phyloP scores from a whole-genome alignment of 495 filamentous ascomycete species.

The Lepidopterella palustris region DNA sequence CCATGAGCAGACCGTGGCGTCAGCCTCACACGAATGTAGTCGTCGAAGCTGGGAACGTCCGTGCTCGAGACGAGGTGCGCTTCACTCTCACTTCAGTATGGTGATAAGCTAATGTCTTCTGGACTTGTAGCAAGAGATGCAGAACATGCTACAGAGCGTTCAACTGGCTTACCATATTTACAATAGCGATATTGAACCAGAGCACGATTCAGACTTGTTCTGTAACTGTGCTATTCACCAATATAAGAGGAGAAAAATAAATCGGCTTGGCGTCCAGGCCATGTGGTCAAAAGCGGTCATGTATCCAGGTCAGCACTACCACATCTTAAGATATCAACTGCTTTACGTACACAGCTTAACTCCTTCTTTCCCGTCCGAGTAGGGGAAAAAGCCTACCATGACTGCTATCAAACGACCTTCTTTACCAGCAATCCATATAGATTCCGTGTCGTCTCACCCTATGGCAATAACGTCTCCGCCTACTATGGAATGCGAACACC shows the following conservation, averaged over 20 bases:
- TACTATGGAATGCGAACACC: neutral
- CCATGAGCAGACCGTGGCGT: neutral
- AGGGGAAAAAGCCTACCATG: neutral
- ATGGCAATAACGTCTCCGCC: neutral
- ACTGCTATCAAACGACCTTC: neutral
- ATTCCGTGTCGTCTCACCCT: neutral
- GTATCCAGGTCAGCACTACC: slow-evolving; percentile 37
- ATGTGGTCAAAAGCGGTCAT: slow-evolving; percentile 45
- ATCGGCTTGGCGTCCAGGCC: slow-evolving; percentile 37
- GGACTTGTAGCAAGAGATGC: slow-evolving; percentile 41
- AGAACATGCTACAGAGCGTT: slow-evolving; percentile 36
- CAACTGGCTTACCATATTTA: slow-evolving; percentile 38
- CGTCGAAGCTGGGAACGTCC: slow-evolving; percentile 36
- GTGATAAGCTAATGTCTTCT: neutral
- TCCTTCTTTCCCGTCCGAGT: neutral
- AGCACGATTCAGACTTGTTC: slow-evolving; percentile 35
- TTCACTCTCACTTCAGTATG: neutral
- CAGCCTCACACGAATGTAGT: slow-evolving; percentile 35
- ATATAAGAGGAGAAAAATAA: slow-evolving; percentile 26
- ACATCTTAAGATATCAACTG: no score
- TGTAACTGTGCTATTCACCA: neutral
- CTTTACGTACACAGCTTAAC: no score
- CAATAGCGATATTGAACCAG: slow-evolving; percentile 46
- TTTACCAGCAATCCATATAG: neutral
- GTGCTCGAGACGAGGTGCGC: slow-evolving; percentile 36